Evolutionary conservation across 2,329 filamentous ascomycete species (phyloP).

Genomic region (Allantophomopsis lycopodina): DNA sequence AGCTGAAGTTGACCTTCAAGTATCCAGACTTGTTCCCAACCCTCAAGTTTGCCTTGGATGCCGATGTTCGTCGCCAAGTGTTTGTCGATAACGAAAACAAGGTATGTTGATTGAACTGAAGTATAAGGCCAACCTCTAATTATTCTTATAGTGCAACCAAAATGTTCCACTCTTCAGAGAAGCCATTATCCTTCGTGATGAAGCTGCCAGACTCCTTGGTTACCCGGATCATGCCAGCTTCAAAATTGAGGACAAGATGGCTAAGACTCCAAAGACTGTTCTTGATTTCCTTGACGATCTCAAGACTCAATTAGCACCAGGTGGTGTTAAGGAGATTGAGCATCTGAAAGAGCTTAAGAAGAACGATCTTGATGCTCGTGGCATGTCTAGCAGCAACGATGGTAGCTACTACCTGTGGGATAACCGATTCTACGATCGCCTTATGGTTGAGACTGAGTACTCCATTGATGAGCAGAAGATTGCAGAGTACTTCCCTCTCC

Average conservation of each 20-base stretch:
- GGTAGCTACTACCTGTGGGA: conserved; percentile 76
- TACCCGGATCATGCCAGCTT: conserved; percentile 68
- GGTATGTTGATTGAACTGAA: conserved; percentile 21
- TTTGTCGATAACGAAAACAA: conserved; percentile 73
- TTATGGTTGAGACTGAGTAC: conserved; percentile 71
- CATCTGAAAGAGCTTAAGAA: conserved; percentile 65
- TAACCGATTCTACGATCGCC: conserved; percentile 63
- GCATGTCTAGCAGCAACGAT: conserved; percentile 37
- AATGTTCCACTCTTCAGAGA: conserved; percentile 66
- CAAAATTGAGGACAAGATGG: conserved; percentile 75
- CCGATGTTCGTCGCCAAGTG: conserved; percentile 53
- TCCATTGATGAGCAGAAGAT: conserved; percentile 69
- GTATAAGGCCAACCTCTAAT: neutral
- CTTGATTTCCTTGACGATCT: conserved; percentile 61
- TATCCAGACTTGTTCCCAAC: conserved; percentile 71
- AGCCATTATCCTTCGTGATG: conserved; percentile 60
- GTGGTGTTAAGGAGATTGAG: conserved; percentile 56
- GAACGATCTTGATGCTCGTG: conserved; percentile 46
- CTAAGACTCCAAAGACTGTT: conserved; percentile 60
- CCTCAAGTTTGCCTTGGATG: conserved; percentile 62
- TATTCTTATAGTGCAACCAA: conserved; percentile 36
- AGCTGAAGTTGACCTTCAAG: conserved; percentile 67
- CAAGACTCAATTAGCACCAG: conserved; percentile 49
- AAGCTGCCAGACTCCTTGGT: conserved; percentile 62
- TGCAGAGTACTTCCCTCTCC: conserved; percentile 72